Evolutionary conservation across 768 basidiomycete species (phyloP).

Genomic region (Saitozyma sp.): DNA sequence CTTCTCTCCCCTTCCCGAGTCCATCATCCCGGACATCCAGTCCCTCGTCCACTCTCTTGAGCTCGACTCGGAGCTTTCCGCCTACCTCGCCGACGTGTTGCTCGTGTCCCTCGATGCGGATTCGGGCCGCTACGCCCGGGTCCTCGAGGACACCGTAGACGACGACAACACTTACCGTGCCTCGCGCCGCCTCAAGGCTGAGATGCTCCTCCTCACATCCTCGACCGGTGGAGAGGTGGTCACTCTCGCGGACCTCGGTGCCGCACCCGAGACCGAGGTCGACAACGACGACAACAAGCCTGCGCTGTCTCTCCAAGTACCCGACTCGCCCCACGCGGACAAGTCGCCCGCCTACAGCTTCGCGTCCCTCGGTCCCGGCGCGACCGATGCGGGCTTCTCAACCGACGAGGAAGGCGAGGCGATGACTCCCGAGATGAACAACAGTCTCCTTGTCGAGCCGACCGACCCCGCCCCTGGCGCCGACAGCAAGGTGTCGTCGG

Average conservation of each 20-base stretch:
- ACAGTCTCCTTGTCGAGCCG: too few relatives aligned
- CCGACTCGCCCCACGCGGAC: background rate
- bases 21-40: constrained; percentile 22
- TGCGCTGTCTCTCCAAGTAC: background rate
- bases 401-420: background rate
- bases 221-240: background rate
- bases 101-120: constrained; percentile 24
- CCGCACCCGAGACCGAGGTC: background rate
- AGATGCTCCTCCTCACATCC: constrained; percentile 4
- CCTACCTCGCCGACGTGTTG: constrained; percentile 28
- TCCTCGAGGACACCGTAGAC: background rate
- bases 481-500: too few relatives aligned
- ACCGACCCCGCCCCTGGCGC: too few relatives aligned
- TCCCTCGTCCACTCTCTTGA: constrained; percentile 21
- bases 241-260: background rate
- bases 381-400: background rate
- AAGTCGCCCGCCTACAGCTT: background rate
- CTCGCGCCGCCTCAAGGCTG: constrained; percentile 6
- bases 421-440: background rate
- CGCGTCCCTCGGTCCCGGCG: background rate
- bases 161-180: background rate
- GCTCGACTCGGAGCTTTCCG: constrained; percentile 13
- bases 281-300: background rate
- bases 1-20: constrained; percentile 30
- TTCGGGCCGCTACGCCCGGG: constrained; percentile 7